Base-by-base conservation (phyloP, 208 protist genomes). In the Wallacemonas collosoma region DNA sequence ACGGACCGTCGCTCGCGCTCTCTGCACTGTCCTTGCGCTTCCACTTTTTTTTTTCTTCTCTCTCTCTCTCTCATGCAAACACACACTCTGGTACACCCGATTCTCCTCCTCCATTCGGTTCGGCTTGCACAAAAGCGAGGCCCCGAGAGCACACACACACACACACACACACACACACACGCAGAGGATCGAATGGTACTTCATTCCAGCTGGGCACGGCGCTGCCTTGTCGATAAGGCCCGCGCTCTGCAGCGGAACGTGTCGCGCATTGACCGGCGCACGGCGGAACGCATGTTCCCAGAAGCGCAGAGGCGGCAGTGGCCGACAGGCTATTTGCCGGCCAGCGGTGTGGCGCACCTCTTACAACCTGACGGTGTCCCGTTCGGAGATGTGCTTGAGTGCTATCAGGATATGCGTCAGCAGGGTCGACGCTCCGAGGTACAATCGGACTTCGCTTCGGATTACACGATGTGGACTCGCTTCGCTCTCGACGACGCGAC, bases 371-470 rank as follows among this genome's bases (percentile, higher is more conserved):
- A 82, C 2, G 89, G 89, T 14, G 71, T 94, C 2, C 69, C 85
- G 0, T 77, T 91, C 35, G 65, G 65, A 14, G 89, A 94, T 47
- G 70, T 94, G 1, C 48, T 94, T 4, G 89, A 87, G 38, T 85
- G 79, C 73, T 72, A 85, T 54, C 57, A 65, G 26, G 87, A 93
- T 36, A 79, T 91, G 14, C 58, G 54, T 39, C 39, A 70, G 35
- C 77, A 86, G 50, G 65, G 50, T 2, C 55, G 45, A 38, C 48
- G 48, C 3, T 62, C 45, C n/a, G 86, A 89, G 36, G 53, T 92
- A 58, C 89, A 91, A 71, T 65, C 80, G n/a, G 89, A 94, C 77
- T 93, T 94, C 51, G 89, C 89, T 5, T 64, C 86, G 15, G 89
- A 94, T 70, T 93, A 94, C 77, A 81, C 78, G 15, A 60, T 94